A percentile compares a stretch with the other conserved stretches of the same genome.
Conservation (phyloP, 345 rosid genomes). For the Microcos paniculata region DNA sequence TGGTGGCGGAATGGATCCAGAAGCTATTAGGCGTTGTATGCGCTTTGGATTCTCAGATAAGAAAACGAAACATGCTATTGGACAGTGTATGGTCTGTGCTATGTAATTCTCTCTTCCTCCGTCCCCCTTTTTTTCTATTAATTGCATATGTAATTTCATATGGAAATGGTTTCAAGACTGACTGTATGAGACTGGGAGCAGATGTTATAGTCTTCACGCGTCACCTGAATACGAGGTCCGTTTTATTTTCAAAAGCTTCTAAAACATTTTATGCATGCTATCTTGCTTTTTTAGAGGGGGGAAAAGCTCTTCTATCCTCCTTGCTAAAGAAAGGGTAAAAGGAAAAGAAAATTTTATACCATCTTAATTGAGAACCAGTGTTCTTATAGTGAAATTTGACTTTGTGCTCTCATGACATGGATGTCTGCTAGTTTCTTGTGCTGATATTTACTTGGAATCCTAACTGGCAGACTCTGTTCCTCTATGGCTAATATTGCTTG, state of each 20-base stretch:
- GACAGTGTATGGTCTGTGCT: slow-evolving; percentile 53
- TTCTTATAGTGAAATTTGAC: neutral
- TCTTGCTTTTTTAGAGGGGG: neutral
- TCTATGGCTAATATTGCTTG: too few relatives aligned
- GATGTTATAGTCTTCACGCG: slow-evolving; percentile 77
- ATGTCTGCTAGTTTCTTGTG: neutral
- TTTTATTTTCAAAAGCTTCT: neutral
- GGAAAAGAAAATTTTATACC: slow-evolving; percentile 25
- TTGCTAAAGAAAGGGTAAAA: slow-evolving; percentile 30
- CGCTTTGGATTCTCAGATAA: slow-evolving; percentile 77
- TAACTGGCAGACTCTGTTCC: too few relatives aligned
- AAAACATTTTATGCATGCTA: neutral
- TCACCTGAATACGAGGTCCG: slow-evolving; percentile 2
- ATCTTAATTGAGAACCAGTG: neutral
- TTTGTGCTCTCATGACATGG: neutral
- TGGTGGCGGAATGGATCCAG: slow-evolving; percentile 77
- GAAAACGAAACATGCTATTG: slow-evolving; percentile 59
- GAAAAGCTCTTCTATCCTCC: neutral
- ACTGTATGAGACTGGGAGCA: slow-evolving; percentile 86
- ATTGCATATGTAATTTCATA: slow-evolving; percentile 34
- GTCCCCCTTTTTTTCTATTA: neutral
- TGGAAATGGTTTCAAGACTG: slow-evolving; percentile 87
- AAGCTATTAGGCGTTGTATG: slow-evolving; percentile 66
- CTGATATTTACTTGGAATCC: neutral
- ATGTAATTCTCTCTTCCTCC: neutral